A percentile compares a stretch with the other conserved stretches of the same genome.
Conservation (phyloP, 1,139 yeast species). For the Hanseniaspora gamundiae region DNA sequence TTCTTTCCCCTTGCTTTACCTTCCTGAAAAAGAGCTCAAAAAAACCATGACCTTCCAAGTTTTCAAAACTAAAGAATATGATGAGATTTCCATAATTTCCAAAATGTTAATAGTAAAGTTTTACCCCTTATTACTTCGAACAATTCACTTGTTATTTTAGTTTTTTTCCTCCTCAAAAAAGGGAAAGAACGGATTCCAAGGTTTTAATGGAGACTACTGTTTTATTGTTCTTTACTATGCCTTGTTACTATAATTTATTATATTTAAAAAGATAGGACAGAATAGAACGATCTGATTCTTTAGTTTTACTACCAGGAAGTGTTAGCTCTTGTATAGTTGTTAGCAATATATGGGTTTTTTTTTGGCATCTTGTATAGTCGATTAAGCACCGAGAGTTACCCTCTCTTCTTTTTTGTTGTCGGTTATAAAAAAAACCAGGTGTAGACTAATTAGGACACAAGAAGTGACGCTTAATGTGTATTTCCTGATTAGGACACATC, state of each 20-base stretch:
- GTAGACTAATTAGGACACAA: too few relatives aligned
- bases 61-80: slow-evolving; percentile 6
- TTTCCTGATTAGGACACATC: too few relatives aligned
- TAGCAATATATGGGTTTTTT: too few relatives aligned
- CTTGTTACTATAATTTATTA: slow-evolving; percentile 7
- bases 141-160: slow-evolving; percentile 2
- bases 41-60: slow-evolving; percentile 3
- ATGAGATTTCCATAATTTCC: slow-evolving; percentile 5
- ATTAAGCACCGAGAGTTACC: too few relatives aligned
- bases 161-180: too few relatives aligned
- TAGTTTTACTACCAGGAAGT: too few relatives aligned
- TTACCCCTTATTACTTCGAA: slow-evolving; percentile 5
- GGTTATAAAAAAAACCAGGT: too few relatives aligned
- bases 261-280: slow-evolving; percentile 7
- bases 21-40: not conserved
- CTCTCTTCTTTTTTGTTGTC: too few relatives aligned
- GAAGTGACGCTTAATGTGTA: too few relatives aligned
- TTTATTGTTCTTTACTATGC: slow-evolving; percentile 7
- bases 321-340: too few relatives aligned
- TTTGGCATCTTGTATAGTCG: too few relatives aligned
- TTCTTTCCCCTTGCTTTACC: not conserved
- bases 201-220: slow-evolving; percentile 9
- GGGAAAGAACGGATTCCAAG: not conserved
- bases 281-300: slow-evolving; percentile 9
- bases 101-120: slow-evolving; percentile 6